Percentiles rank a stretch among this genome's conserved stretches.
phyloP scores from a whole-genome alignment of 2,329 filamentous ascomycete species.

The Hymenoscyphus linearis region DNA sequence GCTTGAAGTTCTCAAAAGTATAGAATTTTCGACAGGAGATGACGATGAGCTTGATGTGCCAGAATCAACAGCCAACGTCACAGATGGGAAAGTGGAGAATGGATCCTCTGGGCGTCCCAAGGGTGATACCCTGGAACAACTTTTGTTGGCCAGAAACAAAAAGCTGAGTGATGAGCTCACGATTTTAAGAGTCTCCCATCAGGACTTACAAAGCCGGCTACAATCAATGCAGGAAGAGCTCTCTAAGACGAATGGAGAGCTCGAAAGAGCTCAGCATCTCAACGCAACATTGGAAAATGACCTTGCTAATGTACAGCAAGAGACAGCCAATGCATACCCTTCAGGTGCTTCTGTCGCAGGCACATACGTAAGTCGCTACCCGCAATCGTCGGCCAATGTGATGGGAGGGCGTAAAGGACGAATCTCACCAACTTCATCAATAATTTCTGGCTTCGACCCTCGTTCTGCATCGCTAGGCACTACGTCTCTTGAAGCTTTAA shows the following conservation, averaged over 20 bases:
- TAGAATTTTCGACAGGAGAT: conserved; percentile 89
- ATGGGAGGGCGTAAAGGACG: conserved; percentile 52
- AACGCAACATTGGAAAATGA: conserved; percentile 91
- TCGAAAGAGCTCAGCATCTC: conserved; percentile 78
- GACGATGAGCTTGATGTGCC: conserved; percentile 58
- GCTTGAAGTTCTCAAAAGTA: conserved; percentile 92
- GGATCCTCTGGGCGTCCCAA: conserved; percentile 50
- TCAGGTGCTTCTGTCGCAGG: conserved; percentile 89
- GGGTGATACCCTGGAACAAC: conserved; percentile 81
- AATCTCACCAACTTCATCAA: conserved; percentile 90
- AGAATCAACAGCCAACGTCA: conserved; percentile 31
- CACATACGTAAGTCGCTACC: conserved; percentile 78
- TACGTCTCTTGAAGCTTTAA: conserved; percentile 51
- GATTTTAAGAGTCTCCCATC: conserved; percentile 85
- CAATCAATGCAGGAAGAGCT: conserved; percentile 79
- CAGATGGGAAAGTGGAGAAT: conserved; percentile 36
- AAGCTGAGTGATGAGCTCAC: conserved; percentile 93
- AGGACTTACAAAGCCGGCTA: conserved; percentile 78
- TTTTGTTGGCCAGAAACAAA: conserved; percentile 89
- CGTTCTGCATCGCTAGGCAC: conserved; percentile 43
- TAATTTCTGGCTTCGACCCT: conserved; percentile 93
- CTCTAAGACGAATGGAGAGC: conserved; percentile 74
- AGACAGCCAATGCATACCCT: conserved; percentile 77
- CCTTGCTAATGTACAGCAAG: conserved; percentile 78
- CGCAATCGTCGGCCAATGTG: conserved; percentile 58